Base-by-base conservation (phyloP, 352 stramenopile species). In the Lagenidium giganteum region DNA sequence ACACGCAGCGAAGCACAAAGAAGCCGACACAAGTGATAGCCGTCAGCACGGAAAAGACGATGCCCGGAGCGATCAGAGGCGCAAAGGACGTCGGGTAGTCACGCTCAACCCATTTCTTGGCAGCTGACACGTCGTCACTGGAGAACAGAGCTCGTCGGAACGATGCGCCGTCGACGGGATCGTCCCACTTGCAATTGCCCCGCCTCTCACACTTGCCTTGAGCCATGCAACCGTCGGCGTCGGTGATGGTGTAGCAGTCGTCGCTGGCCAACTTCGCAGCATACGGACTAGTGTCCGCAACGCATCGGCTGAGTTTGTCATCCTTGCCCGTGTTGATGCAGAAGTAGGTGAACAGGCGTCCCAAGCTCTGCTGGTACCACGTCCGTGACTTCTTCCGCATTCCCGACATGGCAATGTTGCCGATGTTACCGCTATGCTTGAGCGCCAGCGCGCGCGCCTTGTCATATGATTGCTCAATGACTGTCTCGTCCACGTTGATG, bases 111-210 rank as follows among this genome's bases (percentile, higher is more conserved):
- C 77, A 92, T 36, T 77, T 70, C 21, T 40, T 68, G 13, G 77
- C 80, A 12, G 70, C 42, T 2, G 62, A 70, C 8, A 84, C 64
- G 49, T 89, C 57, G 0, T 61, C 64, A 26, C 61, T 51, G 4
- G 67, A 75, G 43, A 87, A 92, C 24, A 88, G 43, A 34, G 79
- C 57, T 16, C 58, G 64, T 3, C 80, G 72, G 1, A 54, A 54
- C 28, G 54, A 54, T 11, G 65, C 53, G n/a, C 50, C 56, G 8
- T 44, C 47, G 5, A 85, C 44, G 0, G 72, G 54, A 34, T 87
- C 74, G 39, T 87, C 66, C 80, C 80, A 92, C 47, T 88, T 85
- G 71, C 80, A 92, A 48, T 88, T 92, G 59, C 65, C 77, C 33
- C 71, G 59, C 27, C 74, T 74, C 42, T 92, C 80, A 30, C 80